Evolutionary conservation across 2,329 filamentous ascomycete species (phyloP), one percentile per base, ranked within the genome.

Genomic region (Botrytis tulipae): DNA sequence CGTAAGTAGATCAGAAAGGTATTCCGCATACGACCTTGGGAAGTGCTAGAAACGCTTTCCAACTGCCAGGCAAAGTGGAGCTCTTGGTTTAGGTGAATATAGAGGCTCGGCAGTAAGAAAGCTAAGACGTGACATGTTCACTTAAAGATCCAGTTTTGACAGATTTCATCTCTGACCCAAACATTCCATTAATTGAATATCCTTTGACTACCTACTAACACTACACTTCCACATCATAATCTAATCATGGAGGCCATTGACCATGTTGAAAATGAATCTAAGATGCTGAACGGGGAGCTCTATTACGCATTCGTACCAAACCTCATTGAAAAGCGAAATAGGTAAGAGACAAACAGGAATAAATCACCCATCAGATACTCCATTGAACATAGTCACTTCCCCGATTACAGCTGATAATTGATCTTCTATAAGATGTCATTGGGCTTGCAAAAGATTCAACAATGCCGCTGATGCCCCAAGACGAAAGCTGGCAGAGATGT

Each of bases 271-370:
- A 89, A 89, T 79, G 81, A 83, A 54, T 81, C 82, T 59, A 85
- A 85, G 40, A 93, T 93, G 90, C 82, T 84, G 66, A 84, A 85
- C 22, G 92, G 92, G 67, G 90, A 95, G 80, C 86, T 95, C 18
- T 95, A 94, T 82, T 87, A 90, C 77, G 89, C 92, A 60, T 95
- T 95, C 79, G 88, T 88, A 0, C 91, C 92, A 0, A 87, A 92
- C 48, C 83, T 96, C 6, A 82, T 88, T 3, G 88, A 86, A 1
- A 90, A 87, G 57, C 88, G 93, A 29, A 83, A 84, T n/a, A 86
- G 89, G 71, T 73, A 44, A 51, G 71, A 48, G n/a, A 57, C 25
- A 57, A 44, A 3, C 16, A 25, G 35, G 32, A 9, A 44, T 18
- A 22, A n/a, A n/a, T n/a, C 25, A 42, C 20, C 37, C 32, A 61